phyloP scores from a whole-genome alignment of 2,329 filamentous ascomycete species.

The Colletotrichum ledebouriae region DNA sequence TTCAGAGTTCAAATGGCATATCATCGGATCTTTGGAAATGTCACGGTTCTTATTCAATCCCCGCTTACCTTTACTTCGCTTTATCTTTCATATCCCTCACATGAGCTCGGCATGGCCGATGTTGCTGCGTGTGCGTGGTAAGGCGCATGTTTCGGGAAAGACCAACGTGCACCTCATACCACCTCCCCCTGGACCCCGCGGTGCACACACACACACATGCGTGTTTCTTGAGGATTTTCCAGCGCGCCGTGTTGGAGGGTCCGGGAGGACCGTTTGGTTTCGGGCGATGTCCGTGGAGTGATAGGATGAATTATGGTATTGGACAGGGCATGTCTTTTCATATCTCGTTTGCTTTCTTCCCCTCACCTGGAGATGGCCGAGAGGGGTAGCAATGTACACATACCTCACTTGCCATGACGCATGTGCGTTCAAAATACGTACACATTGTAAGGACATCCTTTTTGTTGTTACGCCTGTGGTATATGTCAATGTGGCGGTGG shows the following conservation, averaged over 20 bases:
- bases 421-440: neutral
- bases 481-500: neutral
- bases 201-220: neutral
- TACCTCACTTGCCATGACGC: neutral
- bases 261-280: conserved; percentile 15
- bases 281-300: conserved; percentile 11
- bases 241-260: conserved; percentile 12
- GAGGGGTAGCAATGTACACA: neutral
- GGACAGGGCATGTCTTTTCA: neutral
- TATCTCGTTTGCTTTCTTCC: no score
- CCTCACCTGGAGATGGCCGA: neutral
- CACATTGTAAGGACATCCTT: neutral
- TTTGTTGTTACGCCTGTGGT: neutral
- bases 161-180: neutral
- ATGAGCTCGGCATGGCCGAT: conserved; percentile 25
- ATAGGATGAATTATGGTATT: conserved; percentile 16
- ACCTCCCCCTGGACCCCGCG: conserved; percentile 1
- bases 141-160: conserved; percentile 11
- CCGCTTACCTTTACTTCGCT: conserved; percentile 1
- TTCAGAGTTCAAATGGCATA: neutral
- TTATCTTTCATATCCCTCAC: neutral
- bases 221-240: neutral
- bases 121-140: neutral
- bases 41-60: neutral
- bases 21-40: conserved; percentile 11